Conservation (phyloP, 164 flowering plant genomes). For the Dillenia turbinata region DNA sequence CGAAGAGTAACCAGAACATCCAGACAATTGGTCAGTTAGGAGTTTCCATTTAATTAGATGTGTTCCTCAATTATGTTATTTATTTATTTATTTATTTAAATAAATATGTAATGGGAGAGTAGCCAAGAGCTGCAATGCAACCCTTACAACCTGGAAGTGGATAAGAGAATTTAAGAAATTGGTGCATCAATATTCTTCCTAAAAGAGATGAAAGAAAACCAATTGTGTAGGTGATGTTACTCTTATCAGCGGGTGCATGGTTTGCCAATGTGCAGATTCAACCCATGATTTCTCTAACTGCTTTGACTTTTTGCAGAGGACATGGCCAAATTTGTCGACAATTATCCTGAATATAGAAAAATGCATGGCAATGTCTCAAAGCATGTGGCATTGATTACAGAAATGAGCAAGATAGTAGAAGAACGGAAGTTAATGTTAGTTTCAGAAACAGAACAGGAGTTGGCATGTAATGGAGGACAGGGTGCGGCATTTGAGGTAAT, state of each 20-base stretch:
- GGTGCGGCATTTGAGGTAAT: conserved; percentile 92
- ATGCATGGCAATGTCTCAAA: conserved; percentile 98
- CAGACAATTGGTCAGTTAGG: conserved; percentile 75
- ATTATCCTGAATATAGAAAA: conserved; percentile 92
- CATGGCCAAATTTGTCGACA: conserved; percentile 98
- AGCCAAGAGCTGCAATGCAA: too few species aligned
- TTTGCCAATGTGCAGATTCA: neutral
- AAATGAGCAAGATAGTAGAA: conserved; percentile 95
- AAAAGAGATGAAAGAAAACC: too few species aligned
- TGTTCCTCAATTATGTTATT: neutral
- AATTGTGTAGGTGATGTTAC: too few species aligned
- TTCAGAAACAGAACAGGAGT: conserved; percentile 93
- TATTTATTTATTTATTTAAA: too few species aligned
- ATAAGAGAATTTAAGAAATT: too few species aligned
- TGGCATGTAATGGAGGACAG: conserved; percentile 98
- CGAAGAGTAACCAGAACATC: conserved; percentile 91
- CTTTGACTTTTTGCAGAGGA: conserved; percentile 60
- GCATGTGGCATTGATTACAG: conserved; percentile 93
- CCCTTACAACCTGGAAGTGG: too few species aligned
- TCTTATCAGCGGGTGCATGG: too few species aligned
- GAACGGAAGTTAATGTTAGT: conserved; percentile 91
- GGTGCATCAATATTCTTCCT: too few species aligned
- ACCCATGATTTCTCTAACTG: neutral
- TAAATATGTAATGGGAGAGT: too few species aligned
- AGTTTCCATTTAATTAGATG: neutral